Evolutionary conservation across 495 filamentous ascomycete genomes (phyloP), one percentile per base, ranked within the genome.

Genomic region (Acidiella bohemica): DNA sequence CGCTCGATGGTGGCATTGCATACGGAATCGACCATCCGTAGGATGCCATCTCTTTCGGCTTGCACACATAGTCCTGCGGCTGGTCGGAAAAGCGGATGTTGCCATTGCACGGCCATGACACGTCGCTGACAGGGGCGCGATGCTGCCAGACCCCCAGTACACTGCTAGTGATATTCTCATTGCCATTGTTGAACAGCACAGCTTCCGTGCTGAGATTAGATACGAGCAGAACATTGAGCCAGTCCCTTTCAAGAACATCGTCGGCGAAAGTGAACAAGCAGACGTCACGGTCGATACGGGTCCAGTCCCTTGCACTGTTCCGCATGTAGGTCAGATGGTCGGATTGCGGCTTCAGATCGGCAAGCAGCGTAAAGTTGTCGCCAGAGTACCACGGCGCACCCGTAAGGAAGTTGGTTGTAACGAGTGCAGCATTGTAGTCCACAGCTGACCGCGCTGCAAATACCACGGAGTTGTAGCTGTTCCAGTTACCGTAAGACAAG

Each of bases 401-500:
- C 13, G 50, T 46, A 16, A 55, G 5, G 41, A 63, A 66, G 7
- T 59, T 44, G 23, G 57, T 47, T 3, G 53, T 50, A 12, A 57
- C 62, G 20, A 55, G 41, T 3, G 55, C 58, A 13, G 63, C 24
- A 28, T 55, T 42, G 37, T 67, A 69, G 20, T 62, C 48, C n/a
- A 62, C 59, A 5, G 57, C 52, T 29, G 53, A 42, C 13, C 59
- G 41, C 23, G 47, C 47, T 11, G 43, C 36, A 21, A 53, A 44
- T 2, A 63, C 28, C 21, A 44, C 46, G 4, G 49, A 54, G 31
- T 59, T 59, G 33, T 39, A 41, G 23, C 23, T 27, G n/a, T n/a
- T n/a, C n/a, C n/a, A n/a, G n/a, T n/a, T n/a, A n/a, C n/a, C n/a
- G n/a, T n/a, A n/a, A n/a, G n/a, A n/a, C n/a, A n/a, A n/a, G n/a